Evolutionary conservation across 1,139 yeast genomes (phyloP), one percentile per base, ranked within the genome.

Genomic region (Torulaspora globosa): DNA sequence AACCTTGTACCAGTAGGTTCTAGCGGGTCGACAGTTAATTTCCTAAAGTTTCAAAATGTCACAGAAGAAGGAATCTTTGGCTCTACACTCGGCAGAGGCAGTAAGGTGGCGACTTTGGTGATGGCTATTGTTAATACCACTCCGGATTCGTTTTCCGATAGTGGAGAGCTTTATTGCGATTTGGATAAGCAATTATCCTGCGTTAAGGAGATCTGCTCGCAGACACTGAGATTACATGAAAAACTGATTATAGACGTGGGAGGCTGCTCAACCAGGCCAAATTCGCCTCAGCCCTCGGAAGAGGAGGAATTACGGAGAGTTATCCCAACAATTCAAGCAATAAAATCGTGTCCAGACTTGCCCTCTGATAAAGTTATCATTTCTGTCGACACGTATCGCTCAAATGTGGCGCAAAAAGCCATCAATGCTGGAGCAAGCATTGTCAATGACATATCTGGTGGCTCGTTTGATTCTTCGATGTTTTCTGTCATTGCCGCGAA

Each of bases 111-210:
- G 3, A 55, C 65, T n/a, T 54, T 61, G 36, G 66, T 89, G 41
- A 92, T 92, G 98, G 95, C 90, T 1, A 82, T 92, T 39, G 66
- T 92, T 48, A 92, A 92, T 59, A 76, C 84, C 16, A 92, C 98
- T 0, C 97, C 97, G 0, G 97, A 94, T 63, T 89, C 97, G 0
- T 92, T 92, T 60, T 87, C 96, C 43, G 98, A 94, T 66, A 97
- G 96, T 1, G 90, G 95, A 0, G 58, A 60, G 21, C 56, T 71
- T 21, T 63, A 68, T 4, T 49, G 56, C 2, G 62, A 63, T 3
- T 54, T 76, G 3, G 70, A 69, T 0, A 67, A 69, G 23, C 76
- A 80, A 1, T 54, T 76, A 1, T 54, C 52, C 1, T 57, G 62
- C 2, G 76, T 79, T 0, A 60, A 67, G 45, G 52, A 63, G 24